Percentiles rank a stretch among this genome's conserved stretches.
Conservation (phyloP, 441 rosid species). For the Corymbia calophylla region DNA sequence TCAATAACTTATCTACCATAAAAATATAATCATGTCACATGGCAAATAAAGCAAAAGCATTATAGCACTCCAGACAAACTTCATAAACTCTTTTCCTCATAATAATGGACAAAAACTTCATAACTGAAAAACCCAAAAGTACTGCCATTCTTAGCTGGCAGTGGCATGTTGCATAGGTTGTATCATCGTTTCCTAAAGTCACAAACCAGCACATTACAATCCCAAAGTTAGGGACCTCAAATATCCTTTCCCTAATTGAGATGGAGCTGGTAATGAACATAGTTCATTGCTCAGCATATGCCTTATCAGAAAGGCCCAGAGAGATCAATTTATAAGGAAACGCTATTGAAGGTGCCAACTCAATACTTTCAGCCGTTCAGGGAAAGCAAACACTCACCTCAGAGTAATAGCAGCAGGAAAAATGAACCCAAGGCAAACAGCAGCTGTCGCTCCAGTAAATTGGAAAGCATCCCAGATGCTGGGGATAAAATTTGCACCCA, state of each 20-base stretch:
- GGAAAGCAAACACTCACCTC: slow-evolving; percentile 36
- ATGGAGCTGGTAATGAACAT: not conserved
- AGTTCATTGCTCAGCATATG: not conserved
- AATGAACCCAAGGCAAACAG: slow-evolving; percentile 94
- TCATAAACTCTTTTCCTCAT: not conserved
- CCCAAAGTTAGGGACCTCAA: not conserved
- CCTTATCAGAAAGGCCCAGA: not conserved
- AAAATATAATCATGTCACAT: not conserved
- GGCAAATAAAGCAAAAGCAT: not conserved
- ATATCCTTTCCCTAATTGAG: not conserved
- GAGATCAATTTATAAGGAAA: not conserved
- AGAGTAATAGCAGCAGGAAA: slow-evolving; percentile 90
- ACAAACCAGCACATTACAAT: not conserved
- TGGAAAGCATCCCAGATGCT: slow-evolving; percentile 99
- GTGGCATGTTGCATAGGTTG: not conserved
- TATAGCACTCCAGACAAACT: not conserved
- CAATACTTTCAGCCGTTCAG: not conserved
- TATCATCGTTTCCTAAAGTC: not conserved
- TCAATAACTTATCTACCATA: not conserved
- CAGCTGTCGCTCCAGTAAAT: slow-evolving; percentile 96
- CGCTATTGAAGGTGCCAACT: not conserved
- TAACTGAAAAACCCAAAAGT: not conserved
- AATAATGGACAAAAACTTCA: not conserved
- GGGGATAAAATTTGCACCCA: slow-evolving; percentile 92
- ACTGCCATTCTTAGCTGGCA: not conserved